These are phyloP conservation scores for Mucor circinelloides DNA, from an alignment of 371 early-diverging fungal species.

Conservation along the genomic window DNA sequence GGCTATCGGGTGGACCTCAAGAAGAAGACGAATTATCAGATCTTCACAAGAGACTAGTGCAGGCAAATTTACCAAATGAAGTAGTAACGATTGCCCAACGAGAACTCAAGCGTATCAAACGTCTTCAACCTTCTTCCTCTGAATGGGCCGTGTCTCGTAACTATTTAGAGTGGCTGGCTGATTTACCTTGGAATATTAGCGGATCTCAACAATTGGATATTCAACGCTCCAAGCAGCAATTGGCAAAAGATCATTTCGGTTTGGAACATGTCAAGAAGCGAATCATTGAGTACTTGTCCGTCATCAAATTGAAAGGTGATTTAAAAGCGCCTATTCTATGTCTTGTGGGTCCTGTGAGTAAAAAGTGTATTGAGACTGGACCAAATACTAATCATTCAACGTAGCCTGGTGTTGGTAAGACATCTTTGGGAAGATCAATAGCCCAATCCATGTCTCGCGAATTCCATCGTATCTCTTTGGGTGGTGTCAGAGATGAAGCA, in stretches of 20 bases:
- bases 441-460: constrained; percentile 78
- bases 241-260: constrained; percentile 85
- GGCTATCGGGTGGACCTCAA: constrained; percentile 16
- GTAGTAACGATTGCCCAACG: constrained; percentile 66
- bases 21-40: constrained; percentile 75
- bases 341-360: constrained; percentile 69
- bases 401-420: constrained; percentile 84
- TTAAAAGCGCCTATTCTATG: constrained; percentile 86
- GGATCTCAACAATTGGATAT: constrained; percentile 67
- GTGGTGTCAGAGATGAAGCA: constrained; percentile 89
- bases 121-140: constrained; percentile 73
- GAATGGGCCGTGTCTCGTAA: constrained; percentile 82
- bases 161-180: constrained; percentile 76
- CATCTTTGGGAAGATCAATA: constrained; percentile 79
- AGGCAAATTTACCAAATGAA: constrained; percentile 70
- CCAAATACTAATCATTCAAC: not conserved
- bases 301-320: constrained; percentile 76
- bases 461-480: constrained; percentile 84
- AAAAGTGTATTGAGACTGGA: not conserved
- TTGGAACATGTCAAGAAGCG: constrained; percentile 82
- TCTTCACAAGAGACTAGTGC: constrained; percentile 53
- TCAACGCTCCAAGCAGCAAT: constrained; percentile 59
- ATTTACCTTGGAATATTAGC: constrained; percentile 79
- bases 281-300: constrained; percentile 85
- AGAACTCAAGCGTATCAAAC: constrained; percentile 73